Evolutionary conservation across 2,329 filamentous ascomycete genomes (phyloP).

Genomic region (Graphiopsis chlorocephala): DNA sequence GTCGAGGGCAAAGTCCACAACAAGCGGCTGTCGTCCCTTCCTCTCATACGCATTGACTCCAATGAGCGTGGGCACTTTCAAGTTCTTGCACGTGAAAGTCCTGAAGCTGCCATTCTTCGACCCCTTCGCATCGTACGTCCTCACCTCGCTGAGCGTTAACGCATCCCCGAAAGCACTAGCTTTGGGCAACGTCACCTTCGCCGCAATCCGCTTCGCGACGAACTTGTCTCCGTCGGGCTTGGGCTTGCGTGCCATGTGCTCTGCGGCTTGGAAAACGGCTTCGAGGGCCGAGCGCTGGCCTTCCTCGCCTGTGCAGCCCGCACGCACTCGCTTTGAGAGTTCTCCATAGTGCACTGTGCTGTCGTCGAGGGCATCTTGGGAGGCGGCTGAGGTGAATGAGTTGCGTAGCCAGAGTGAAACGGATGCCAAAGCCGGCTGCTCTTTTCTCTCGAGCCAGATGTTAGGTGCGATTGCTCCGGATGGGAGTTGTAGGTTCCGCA

Average conservation of each 20-base stretch:
- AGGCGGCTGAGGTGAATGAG: constrained; percentile 58
- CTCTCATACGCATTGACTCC: constrained; percentile 73
- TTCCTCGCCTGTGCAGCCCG: constrained; percentile 10
- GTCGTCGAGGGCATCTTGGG: constrained; percentile 59
- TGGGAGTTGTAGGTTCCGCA: constrained; percentile 55
- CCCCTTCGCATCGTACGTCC: constrained; percentile 7
- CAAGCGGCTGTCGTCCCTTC: constrained; percentile 60
- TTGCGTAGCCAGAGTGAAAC: constrained; percentile 56
- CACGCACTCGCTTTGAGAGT: constrained; percentile 61
- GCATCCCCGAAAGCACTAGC: constrained; percentile 64
- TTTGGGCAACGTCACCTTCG: constrained; percentile 59
- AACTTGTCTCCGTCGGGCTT: constrained; percentile 17
- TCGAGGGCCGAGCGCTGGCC: constrained; percentile 6
- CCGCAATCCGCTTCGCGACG: constrained; percentile 21
- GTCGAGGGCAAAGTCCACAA: constrained; percentile 46
- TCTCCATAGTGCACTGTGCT: constrained; percentile 75
- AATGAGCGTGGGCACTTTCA: constrained; percentile 66
- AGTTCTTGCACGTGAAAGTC: constrained; percentile 37
- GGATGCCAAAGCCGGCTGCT: constrained; percentile 63
- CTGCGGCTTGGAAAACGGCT: constrained; percentile 20
- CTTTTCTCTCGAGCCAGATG: constrained; percentile 64
- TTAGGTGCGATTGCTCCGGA: constrained; percentile 58
- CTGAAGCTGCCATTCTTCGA: background rate
- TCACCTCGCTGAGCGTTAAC: constrained; percentile 45
- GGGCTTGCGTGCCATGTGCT: constrained; percentile 30